Conservation (phyloP, 2,329 filamentous ascomycete genomes). For the Aspergillus quadrilineatus region DNA sequence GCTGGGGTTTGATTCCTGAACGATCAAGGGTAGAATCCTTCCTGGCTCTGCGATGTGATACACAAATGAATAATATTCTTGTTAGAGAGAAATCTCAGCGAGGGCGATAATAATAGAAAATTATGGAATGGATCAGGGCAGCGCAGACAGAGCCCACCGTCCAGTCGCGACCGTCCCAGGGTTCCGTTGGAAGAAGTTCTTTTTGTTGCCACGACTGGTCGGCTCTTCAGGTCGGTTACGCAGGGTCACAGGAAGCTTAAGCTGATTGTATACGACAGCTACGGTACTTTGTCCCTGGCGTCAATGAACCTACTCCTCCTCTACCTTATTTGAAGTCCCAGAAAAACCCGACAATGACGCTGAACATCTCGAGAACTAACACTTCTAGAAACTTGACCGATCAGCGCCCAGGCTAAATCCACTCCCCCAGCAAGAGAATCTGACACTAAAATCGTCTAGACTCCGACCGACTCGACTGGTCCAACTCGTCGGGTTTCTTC, state of each 20-base stretch:
- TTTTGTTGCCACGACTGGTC: conserved; percentile 15
- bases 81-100: neutral
- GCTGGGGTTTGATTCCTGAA: neutral
- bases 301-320: neutral
- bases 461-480: conserved; percentile 26
- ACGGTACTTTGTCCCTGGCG: neutral
- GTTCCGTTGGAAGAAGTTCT: conserved; percentile 5
- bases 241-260: conserved; percentile 1
- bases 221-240: conserved; percentile 1
- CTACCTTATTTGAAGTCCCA: too few relatives aligned
- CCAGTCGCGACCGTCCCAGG: conserved; percentile 16
- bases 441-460: conserved; percentile 19
- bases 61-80: neutral
- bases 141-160: conserved; percentile 3
- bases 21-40: neutral
- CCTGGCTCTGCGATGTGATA: neutral
- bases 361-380: conserved; percentile 11
- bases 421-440: conserved; percentile 2
- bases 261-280: neutral
- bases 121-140: conserved; percentile 3
- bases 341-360: neutral
- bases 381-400: conserved; percentile 2
- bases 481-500: conserved; percentile 8
- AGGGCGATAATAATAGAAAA: neutral
- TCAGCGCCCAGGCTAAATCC: neutral